Conservation (phyloP, 2,329 filamentous ascomycete species). For the Chaetothyriales sp. region DNA sequence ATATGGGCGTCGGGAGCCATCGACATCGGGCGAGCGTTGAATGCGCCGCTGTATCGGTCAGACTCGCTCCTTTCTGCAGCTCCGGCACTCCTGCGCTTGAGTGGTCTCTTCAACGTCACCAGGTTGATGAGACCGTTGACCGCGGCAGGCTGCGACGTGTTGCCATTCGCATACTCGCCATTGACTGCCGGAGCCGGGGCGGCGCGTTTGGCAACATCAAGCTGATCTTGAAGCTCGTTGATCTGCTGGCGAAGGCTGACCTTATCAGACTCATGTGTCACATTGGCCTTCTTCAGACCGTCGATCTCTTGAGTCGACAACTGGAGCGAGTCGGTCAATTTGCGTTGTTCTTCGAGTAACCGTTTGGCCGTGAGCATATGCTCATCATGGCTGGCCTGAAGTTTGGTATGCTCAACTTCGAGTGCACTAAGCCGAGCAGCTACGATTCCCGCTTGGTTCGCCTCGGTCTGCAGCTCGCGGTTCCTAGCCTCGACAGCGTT, state of each 20-base stretch:
- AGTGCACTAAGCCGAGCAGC: conserved; percentile 78
- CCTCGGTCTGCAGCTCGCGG: conserved; percentile 89
- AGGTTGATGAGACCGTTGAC: conserved; percentile 77
- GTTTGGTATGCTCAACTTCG: conserved; percentile 88
- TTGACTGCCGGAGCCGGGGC: conserved; percentile 46
- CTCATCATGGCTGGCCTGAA: conserved; percentile 80
- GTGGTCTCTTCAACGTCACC: conserved; percentile 92
- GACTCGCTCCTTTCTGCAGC: conserved; percentile 61
- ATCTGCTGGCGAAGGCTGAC: conserved; percentile 72
- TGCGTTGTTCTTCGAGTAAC: conserved; percentile 84
- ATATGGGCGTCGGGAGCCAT: conserved; percentile 68
- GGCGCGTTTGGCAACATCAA: conserved; percentile 69
- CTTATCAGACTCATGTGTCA: conserved; percentile 72
- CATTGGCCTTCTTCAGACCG: conserved; percentile 57
- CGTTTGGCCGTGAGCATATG: conserved; percentile 80
- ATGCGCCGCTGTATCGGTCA: conserved; percentile 81
- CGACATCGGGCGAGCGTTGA: conserved; percentile 87
- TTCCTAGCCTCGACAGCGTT: conserved; percentile 77
- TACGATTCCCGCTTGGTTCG: conserved; percentile 92
- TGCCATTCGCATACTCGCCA: conserved; percentile 50
- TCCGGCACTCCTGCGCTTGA: conserved; percentile 70
- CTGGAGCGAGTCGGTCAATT: conserved; percentile 67
- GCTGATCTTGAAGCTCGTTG: conserved; percentile 75
- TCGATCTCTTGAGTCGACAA: conserved; percentile 69
- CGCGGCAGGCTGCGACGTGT: conserved; percentile 32